phyloP scores from a whole-genome alignment of 345 rosid species.

The Gossypium ekmanianum region DNA sequence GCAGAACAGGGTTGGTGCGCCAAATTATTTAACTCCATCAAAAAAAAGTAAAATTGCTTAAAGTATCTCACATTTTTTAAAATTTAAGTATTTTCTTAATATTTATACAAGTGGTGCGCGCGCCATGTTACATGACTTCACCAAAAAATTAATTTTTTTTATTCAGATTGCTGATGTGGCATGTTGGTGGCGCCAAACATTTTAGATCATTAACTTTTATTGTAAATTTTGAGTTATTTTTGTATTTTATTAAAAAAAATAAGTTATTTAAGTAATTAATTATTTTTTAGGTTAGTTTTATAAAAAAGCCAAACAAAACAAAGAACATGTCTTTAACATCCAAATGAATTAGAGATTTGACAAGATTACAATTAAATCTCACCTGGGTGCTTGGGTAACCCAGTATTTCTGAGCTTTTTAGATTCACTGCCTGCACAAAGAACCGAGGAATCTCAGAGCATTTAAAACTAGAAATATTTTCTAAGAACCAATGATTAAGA shows the following conservation, averaged over 20 bases:
- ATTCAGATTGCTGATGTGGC: too few species aligned
- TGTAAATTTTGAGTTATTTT: too few species aligned
- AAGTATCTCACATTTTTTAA: too few species aligned
- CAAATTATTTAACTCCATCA: too few species aligned
- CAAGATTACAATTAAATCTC: constrained; percentile 24
- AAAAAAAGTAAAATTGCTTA: too few species aligned
- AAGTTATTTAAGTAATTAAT: too few species aligned
- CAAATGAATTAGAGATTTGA: constrained; percentile 27
- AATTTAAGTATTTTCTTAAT: fast-evolving
- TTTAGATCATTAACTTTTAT: too few species aligned
- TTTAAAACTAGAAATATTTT: background rate
- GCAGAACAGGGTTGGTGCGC: too few species aligned
- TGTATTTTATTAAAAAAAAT: too few species aligned
- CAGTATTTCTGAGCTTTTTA: constrained; percentile 83
- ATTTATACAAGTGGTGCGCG: fast-evolving
- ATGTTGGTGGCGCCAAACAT: too few species aligned
- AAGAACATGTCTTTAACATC: constrained; percentile 24
- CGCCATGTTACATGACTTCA: fast-evolving
- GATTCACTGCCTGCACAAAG: constrained; percentile 77
- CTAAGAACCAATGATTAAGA: background rate
- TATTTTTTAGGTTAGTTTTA: too few species aligned
- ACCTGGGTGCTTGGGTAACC: constrained; percentile 72
- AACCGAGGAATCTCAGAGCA: constrained; percentile 28
- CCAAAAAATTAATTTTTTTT: too few species aligned
- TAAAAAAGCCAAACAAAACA: background rate